Evolutionary conservation across 331 rosid species (phyloP), one percentile per base, ranked within the genome.

Genomic region (Saraca asoca): DNA sequence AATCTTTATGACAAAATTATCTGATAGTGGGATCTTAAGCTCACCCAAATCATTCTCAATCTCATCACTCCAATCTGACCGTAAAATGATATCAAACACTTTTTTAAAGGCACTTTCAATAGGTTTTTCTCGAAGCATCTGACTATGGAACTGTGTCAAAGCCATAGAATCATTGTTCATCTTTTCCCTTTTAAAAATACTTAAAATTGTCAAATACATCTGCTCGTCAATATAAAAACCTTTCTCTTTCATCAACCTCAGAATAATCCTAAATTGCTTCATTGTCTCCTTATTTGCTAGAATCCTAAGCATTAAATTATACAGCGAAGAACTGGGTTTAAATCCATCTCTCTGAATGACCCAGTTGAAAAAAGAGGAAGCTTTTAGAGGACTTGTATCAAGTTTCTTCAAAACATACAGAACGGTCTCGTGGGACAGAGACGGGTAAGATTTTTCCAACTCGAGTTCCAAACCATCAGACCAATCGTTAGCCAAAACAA

Each of bases 341-440:
- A 86, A 90, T 69, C 86, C 83, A 6, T 75, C 55, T 72, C 77
- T 84, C 73, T 79, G 78, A 39, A 69, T 58, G 9, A 72, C 87
- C 98, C 97, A 93, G 10, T 77, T 77, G 84, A 87, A 90, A 72
- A 93, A 93, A 17, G 43, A 44, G 7, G 67, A 81, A 75, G 91
- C 98, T 69, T 81, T 93, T 31, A 33, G 34, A 20, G 92, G 97
- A 74, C 71, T 72, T 56, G 73, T 82, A 7, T 78, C 85, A 69
- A 90, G 81, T 58, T 63, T 83, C 85, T 76, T 85, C 82, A 93
- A 70, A 75, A 87, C 58, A 67, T 85, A 90, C 49, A 90, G 33
- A 20, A 76, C 87, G 14, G 85, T 76, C 75, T 82, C 98, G 64
- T 87, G 96, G 78, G 91, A 70, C 73, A 85, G 59, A 0, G 73